phyloP scores from a whole-genome alignment of 2,329 filamentous ascomycete genomes.

The Aureobasidium sp. region DNA sequence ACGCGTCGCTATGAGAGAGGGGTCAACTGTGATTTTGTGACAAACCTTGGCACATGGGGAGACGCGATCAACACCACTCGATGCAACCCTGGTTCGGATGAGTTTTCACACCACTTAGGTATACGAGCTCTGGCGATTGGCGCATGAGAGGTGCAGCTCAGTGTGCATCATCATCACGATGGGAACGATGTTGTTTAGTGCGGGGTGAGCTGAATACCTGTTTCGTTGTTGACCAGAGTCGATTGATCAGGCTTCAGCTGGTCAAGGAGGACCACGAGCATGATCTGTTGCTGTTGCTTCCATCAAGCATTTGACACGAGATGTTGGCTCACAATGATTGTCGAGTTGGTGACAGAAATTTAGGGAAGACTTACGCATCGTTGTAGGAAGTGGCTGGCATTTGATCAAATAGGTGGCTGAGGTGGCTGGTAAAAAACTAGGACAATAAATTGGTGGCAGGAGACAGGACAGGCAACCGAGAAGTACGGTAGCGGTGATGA shows the following conservation, averaged over 20 bases:
- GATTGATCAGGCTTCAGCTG: background rate
- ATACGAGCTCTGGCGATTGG: background rate
- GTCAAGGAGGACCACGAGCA: background rate
- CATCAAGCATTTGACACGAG: background rate
- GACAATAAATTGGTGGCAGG: background rate
- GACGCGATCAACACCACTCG: background rate
- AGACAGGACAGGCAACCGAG: background rate
- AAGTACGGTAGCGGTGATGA: background rate
- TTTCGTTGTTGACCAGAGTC: background rate
- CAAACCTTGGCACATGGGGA: background rate
- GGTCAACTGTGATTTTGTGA: background rate
- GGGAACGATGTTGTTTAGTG: background rate
- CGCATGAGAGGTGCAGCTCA: background rate
- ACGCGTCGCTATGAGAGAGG: background rate
- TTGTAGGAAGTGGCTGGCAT: background rate
- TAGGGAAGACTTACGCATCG: background rate
- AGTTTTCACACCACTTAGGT: conserved; percentile 2
- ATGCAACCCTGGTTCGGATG: background rate
- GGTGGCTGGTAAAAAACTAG: background rate
- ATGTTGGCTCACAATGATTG: background rate
- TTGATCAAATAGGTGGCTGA: background rate
- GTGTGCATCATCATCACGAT: background rate
- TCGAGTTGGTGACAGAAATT: background rate
- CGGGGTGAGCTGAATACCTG: background rate
- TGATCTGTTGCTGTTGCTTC: background rate